Evolutionary conservation across 306 rosid genomes (phyloP), one percentile per base, ranked within the genome.

Genomic region (Citrullus colocynthis): DNA sequence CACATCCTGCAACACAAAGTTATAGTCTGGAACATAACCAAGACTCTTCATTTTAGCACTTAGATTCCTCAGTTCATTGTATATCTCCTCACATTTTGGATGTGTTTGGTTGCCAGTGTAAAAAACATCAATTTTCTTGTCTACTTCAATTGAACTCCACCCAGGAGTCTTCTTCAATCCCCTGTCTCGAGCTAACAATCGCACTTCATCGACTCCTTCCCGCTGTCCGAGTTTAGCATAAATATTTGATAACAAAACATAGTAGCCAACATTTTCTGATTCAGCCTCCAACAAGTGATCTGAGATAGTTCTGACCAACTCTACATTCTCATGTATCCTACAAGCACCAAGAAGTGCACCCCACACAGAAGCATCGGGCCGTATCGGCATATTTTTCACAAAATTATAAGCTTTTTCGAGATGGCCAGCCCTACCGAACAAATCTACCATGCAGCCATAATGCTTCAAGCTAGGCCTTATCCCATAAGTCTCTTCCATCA

Each of bases 301-400:
- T 12, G 90, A 87, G 48, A 86, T 85, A 76, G 81, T 44, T 79
- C 82, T 82, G 6, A 80, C 83, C 82, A 87, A 44, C 55, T 87
- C 82, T 34, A 70, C 82, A 73, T 87, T 83, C 48, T 86, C 85
- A 79, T 85, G 90, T 56, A 87, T 87, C 78, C 90, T 81, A 79
- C 90, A 87, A 80, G 88, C 86, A 24, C 90, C 90, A 70, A 87
- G 90, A 78, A 87, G 86, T 57, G 90, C 90, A 30, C 86, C 88
- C 90, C 90, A 87, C 11, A 87, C 74, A 34, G 90, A 87, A 21
- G 85, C 85, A 79, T 87, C 90, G 0, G 90, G 88, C 45, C 30
- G 72, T 70, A 87, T 8, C 37, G 88, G 81, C 90, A 87, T 87
- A 8, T 71, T 80, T 57, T 81, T 77, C 34, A 87, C 79, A 67